Evolutionary conservation across 2,329 filamentous ascomycete species (phyloP), one percentile per base, ranked within the genome.

Genomic region (Cladosporium sp.): DNA sequence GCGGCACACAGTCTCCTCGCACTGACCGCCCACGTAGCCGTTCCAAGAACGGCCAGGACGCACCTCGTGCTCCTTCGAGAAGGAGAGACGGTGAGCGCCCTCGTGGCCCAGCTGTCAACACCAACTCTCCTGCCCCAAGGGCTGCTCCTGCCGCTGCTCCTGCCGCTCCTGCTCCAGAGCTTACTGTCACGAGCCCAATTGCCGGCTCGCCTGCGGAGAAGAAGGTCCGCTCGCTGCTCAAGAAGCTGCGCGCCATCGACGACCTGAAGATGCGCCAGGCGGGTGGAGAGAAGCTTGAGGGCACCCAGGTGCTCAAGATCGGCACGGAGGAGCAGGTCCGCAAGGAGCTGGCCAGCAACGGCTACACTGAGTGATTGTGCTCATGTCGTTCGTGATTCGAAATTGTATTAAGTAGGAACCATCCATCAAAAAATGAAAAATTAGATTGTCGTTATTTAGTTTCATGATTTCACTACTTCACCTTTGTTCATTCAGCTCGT

Each of bases 241-340:
- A 99, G 87, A 99, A 99, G 86, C 91, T 99, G 68, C 88, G 95
- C 23, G 95, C 95, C 12, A 99, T 99, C 75, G 95, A 99, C 76
- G 95, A 99, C 77, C 82, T 99, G 68, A 97, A 98, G 84, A 97
- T 98, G 93, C 88, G 95, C 65, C 88, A 93, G 71, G 95, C 94
- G 2, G 89, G 90, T 37, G 94, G 94, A 5, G 95, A 99, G 84
- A 98, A 97, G 84, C 82, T 99, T 67, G 95, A 99, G 81, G 94
- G 97, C 75, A 99, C 95, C 35, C 95, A 99, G 82, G 88, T 99
- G 80, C 96, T 97, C 85, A 99, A 99, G 86, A 99, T 99, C 73
- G 86, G 88, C 65, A 98, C 93, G 26, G 96, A 98, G 82, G 83
- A 88, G 58, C 80, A 86, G 18, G 94, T 99, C 66, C 84, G 93